Percentiles rank a stretch among this genome's conserved stretches.
These are phyloP conservation scores for Moniliella sp. DNA, from an alignment of 1,284 basidiomycete genomes.

Conservation along the genomic window DNA sequence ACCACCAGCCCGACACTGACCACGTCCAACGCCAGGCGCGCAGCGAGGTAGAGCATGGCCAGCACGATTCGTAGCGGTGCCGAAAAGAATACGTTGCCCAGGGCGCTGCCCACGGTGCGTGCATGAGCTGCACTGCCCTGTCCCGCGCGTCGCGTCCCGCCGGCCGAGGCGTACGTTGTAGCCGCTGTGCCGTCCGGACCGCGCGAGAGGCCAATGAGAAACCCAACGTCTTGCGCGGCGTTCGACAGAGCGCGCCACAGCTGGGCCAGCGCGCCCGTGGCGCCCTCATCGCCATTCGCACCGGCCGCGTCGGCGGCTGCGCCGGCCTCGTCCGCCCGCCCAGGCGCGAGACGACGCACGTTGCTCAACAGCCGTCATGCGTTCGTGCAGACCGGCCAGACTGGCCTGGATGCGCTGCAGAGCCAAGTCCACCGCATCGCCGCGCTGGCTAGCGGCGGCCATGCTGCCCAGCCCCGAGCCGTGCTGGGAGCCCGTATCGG, in stretches of 20 bases:
- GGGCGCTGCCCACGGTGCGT: constrained; percentile 4
- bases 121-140: neutral
- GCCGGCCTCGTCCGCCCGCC: neutral
- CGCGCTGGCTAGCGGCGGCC: constrained; percentile 3
- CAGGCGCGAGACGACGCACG: neutral
- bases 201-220: constrained; percentile 7
- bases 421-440: constrained; percentile 19
- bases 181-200: constrained; percentile 2
- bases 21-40: constrained; percentile 18
- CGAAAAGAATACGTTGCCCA: constrained; percentile 6
- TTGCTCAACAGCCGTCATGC: constrained; percentile 39
- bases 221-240: constrained; percentile 10
- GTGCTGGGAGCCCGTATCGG: neutral
- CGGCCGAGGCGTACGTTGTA: constrained; percentile 3
- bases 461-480: neutral
- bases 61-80: constrained; percentile 8
- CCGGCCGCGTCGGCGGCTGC: constrained; percentile 1
- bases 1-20: constrained; percentile 16
- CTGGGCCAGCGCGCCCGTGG: constrained; percentile 1
- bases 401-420: constrained; percentile 68
- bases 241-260: too few relatives aligned
- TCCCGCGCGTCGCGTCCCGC: neutral
- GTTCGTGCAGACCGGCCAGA: constrained; percentile 66
- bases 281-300: neutral
- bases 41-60: constrained; percentile 13